Percentiles rank a stretch among this genome's conserved stretches.
These are phyloP conservation scores for Camellia granthamiana DNA, from an alignment of 148 eudicot species.

Conservation along the genomic window DNA sequence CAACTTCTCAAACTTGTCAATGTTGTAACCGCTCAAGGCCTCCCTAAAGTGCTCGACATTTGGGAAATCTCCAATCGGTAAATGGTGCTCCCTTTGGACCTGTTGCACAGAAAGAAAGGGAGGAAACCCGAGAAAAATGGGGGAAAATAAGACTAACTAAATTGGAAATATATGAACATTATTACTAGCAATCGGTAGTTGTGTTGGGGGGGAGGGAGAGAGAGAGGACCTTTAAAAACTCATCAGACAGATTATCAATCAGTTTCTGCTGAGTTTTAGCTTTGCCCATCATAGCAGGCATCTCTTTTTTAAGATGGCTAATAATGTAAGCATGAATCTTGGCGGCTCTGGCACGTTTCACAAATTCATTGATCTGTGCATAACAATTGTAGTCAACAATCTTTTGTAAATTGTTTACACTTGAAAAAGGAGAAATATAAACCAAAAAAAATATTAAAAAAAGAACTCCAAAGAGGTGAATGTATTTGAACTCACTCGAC, in stretches of 20 bases:
- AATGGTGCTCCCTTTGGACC: slow-evolving; percentile 77
- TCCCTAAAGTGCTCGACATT: slow-evolving; percentile 64
- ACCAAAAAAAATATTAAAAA: background rate
- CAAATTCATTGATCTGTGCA: slow-evolving; percentile 89
- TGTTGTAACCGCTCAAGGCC: slow-evolving; percentile 54
- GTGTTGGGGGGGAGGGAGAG: background rate
- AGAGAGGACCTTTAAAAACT: slow-evolving; percentile 67
- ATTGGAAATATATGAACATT: background rate
- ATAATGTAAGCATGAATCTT: slow-evolving; percentile 94
- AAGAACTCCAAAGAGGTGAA: background rate
- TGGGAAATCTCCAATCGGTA: slow-evolving; percentile 81
- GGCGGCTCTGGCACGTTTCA: slow-evolving; percentile 95
- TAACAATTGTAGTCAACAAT: background rate
- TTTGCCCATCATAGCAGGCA: slow-evolving; percentile 98
- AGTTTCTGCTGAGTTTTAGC: slow-evolving; percentile 82
- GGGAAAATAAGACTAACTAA: background rate
- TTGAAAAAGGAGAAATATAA: background rate
- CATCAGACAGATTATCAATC: slow-evolving; percentile 75
- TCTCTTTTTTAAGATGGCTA: slow-evolving; percentile 92
- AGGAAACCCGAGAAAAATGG: background rate
- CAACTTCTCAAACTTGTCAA: slow-evolving; percentile 72
- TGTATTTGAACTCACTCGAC: slow-evolving; percentile 54
- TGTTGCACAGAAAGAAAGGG: slow-evolving; percentile 13
- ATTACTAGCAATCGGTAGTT: background rate
- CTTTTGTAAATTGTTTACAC: background rate